Conservation (phyloP, 192 early-diverging fungal species). For the Backusella parvicylindrica region DNA sequence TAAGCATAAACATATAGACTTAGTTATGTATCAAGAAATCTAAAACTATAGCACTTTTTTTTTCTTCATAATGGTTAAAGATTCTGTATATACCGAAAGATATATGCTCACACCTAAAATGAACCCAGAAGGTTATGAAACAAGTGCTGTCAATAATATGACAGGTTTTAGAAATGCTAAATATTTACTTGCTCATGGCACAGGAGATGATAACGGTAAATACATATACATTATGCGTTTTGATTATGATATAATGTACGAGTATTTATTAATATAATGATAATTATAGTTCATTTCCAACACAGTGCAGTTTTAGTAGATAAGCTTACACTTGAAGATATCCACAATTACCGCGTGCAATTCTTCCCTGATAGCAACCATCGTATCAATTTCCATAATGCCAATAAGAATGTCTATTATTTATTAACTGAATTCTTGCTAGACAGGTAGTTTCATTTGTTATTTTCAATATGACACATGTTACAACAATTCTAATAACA, state of each 20-base stretch:
- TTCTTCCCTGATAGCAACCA: constrained; percentile 92
- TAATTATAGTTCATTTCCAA: constrained; percentile 80
- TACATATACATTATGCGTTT: background rate
- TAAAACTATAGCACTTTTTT: background rate
- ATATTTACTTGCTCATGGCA: constrained; percentile 89
- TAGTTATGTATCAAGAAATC: background rate
- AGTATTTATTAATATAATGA: background rate
- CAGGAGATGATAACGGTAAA: constrained; percentile 79
- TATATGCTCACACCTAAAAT: constrained; percentile 89
- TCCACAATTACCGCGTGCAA: constrained; percentile 82
- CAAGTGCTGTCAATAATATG: constrained; percentile 74
- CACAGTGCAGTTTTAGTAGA: constrained; percentile 83
- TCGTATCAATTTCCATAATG: constrained; percentile 75
- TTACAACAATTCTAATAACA: background rate
- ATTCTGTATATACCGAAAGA: constrained; percentile 95
- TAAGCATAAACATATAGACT: constrained; percentile 9
- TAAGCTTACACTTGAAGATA: constrained; percentile 64
- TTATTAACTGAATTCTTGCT: constrained; percentile 38
- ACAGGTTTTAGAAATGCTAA: constrained; percentile 76
- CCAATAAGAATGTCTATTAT: constrained; percentile 55
- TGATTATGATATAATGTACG: too few relatives aligned
- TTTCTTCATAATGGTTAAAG: constrained; percentile 34
- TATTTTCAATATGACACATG: background rate
- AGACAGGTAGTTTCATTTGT: constrained; percentile 19
- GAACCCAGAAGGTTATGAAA: constrained; percentile 78